These are phyloP conservation scores for Malassezia nana DNA, from an alignment of 1,284 basidiomycete genomes.

Conservation along the genomic window DNA sequence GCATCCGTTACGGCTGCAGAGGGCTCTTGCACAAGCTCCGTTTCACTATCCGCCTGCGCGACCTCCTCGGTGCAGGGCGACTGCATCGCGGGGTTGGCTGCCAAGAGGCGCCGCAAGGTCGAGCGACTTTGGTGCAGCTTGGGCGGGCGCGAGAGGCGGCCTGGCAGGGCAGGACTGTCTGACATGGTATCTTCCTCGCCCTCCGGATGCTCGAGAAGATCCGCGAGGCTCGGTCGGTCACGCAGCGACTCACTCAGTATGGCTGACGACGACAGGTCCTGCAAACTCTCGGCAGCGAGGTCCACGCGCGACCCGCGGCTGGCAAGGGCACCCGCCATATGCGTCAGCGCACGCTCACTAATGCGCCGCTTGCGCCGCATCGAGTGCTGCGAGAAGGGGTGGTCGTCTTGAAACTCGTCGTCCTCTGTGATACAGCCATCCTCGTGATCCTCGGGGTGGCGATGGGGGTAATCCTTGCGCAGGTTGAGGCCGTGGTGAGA, in stretches of 20 bases:
- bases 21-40: background rate
- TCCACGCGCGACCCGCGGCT: background rate
- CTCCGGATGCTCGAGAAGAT: slow-evolving; percentile 2
- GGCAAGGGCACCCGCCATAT: slow-evolving; percentile 10
- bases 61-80: background rate
- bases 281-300: slow-evolving; percentile 3
- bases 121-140: slow-evolving; percentile 1
- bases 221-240: slow-evolving; percentile 2
- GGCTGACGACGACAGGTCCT: background rate
- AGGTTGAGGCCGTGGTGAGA: slow-evolving; percentile 2
- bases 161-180: background rate
- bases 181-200: background rate
- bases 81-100: slow-evolving; percentile 6
- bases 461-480: slow-evolving; percentile 16
- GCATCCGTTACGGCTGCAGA: background rate
- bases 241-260: background rate
- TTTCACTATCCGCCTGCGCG: background rate
- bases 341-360: slow-evolving; percentile 17
- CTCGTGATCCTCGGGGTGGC: slow-evolving; percentile 20
- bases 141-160: background rate
- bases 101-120: slow-evolving; percentile 1
- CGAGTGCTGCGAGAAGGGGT: slow-evolving; percentile 8
- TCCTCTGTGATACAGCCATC: slow-evolving; percentile 31
- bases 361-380: slow-evolving; percentile 13
- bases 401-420: slow-evolving; percentile 18